Conservation (phyloP, 2,329 filamentous ascomycete species). For the Nemania sp. region DNA sequence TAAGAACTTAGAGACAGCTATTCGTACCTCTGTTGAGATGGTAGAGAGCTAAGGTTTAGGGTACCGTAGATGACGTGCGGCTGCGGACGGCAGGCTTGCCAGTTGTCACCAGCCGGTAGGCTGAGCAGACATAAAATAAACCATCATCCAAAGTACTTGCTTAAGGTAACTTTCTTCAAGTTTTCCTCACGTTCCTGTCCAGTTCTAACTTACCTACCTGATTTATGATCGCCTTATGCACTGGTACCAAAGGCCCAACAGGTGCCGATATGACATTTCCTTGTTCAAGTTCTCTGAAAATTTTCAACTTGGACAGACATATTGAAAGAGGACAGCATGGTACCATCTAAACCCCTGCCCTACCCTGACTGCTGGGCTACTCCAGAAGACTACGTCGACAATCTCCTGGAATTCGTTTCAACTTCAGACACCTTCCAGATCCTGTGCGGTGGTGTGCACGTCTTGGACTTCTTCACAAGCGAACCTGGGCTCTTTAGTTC, state of each 20-base stretch:
- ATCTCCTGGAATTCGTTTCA: constrained; percentile 75
- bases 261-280: too few species aligned
- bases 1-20: neutral
- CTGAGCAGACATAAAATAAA: neutral
- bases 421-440: constrained; percentile 79
- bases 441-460: constrained; percentile 95
- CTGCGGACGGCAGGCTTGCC: neutral
- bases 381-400: constrained; percentile 77
- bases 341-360: constrained; percentile 64
- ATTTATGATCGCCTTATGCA: too few species aligned
- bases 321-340: constrained; percentile 43
- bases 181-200: too few species aligned
- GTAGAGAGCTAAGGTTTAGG: neutral
- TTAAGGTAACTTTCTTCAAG: too few species aligned
- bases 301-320: neutral
- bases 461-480: constrained; percentile 92
- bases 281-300: neutral
- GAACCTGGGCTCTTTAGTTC: constrained; percentile 81
- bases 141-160: too few species aligned
- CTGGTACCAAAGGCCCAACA: too few species aligned
- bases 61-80: constrained; percentile 26
- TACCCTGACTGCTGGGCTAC: constrained; percentile 70
- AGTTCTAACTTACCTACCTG: too few species aligned
- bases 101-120: constrained; percentile 1
- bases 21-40: too few species aligned